These are phyloP conservation scores for Aspergillus aculeatinus DNA, from an alignment of 2,329 filamentous ascomycete species.

Conservation along the genomic window DNA sequence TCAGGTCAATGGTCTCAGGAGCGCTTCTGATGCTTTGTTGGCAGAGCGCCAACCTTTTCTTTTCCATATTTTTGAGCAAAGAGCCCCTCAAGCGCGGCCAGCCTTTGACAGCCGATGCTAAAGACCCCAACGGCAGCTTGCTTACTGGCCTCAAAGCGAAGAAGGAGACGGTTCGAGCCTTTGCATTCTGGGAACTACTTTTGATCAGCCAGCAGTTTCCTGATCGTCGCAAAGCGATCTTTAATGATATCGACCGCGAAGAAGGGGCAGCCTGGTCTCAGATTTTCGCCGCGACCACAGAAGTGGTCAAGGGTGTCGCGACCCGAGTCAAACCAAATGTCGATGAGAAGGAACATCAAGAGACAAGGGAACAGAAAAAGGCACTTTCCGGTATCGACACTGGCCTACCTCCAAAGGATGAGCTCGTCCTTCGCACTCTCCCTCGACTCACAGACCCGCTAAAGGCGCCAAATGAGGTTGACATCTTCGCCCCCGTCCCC, in stretches of 20 bases:
- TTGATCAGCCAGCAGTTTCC: conserved; percentile 74
- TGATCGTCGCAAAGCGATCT: conserved; percentile 76
- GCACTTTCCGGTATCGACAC: conserved; percentile 36
- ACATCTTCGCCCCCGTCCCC: conserved; percentile 47
- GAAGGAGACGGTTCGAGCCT: conserved; percentile 73
- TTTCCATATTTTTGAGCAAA: conserved; percentile 76
- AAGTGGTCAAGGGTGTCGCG: conserved; percentile 66
- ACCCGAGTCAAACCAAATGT: conserved; percentile 58
- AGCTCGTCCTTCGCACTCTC: conserved; percentile 44
- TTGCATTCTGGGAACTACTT: conserved; percentile 88
- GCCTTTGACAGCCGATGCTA: conserved; percentile 79
- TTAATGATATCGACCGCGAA: conserved; percentile 79
- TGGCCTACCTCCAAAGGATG: conserved; percentile 46
- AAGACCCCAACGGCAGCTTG: conserved; percentile 87
- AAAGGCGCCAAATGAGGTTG: conserved; percentile 48
- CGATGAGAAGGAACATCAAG: not conserved
- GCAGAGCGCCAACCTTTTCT: conserved; percentile 73
- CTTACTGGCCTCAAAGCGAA: conserved; percentile 80
- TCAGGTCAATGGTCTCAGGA: conserved; percentile 61
- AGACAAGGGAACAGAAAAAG: conserved; percentile 43
- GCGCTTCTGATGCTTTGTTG: conserved; percentile 70
- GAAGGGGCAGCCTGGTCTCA: conserved; percentile 81
- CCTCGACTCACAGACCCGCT: conserved; percentile 52
- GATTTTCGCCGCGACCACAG: conserved; percentile 67
- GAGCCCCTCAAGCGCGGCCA: conserved; percentile 80